Percentiles rank a stretch among this genome's conserved stretches.
Conservation (phyloP, 2,329 filamentous ascomycete species). For the Diaporthe humulicola region DNA sequence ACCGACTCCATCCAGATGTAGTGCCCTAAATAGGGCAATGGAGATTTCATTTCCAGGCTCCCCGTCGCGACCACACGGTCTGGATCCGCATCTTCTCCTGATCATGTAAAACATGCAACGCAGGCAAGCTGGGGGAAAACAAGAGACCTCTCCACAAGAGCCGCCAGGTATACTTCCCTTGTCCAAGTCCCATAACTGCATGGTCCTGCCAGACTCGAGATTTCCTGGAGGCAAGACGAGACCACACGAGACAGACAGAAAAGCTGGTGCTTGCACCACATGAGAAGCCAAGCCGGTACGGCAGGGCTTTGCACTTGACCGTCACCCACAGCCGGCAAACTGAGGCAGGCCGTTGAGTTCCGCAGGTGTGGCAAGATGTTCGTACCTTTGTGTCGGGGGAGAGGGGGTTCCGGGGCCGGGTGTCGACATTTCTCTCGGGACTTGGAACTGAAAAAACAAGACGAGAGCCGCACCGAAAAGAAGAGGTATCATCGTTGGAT, state of each 20-base stretch:
- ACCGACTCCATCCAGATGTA: slow-evolving; percentile 24
- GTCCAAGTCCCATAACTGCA: background rate
- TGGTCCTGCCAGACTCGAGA: background rate
- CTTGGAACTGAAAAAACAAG: slow-evolving; percentile 18
- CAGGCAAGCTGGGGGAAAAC: slow-evolving; percentile 20
- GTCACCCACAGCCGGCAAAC: background rate
- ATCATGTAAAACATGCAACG: slow-evolving; percentile 21
- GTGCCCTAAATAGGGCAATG: slow-evolving; percentile 6
- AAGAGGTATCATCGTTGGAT: slow-evolving; percentile 48
- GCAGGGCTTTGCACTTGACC: background rate
- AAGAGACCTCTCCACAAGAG: slow-evolving; percentile 9
- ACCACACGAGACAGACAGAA: background rate
- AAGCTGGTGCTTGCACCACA: background rate
- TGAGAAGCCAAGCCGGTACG: background rate
- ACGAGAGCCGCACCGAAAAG: slow-evolving; percentile 38
- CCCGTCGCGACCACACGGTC: background rate
- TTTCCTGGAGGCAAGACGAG: background rate
- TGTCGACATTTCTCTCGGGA: slow-evolving; percentile 10
- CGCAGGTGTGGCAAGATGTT: slow-evolving; percentile 13
- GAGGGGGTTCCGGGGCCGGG: slow-evolving; percentile 17
- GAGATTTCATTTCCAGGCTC: slow-evolving; percentile 12
- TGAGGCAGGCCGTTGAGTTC: slow-evolving; percentile 4
- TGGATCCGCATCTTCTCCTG: slow-evolving; percentile 14
- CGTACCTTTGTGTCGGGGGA: slow-evolving; percentile 22
- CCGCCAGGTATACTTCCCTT: slow-evolving; percentile 35